These are phyloP conservation scores for Trichoderma sp. DNA, from an alignment of 2,329 filamentous ascomycete species.

Conservation along the genomic window DNA sequence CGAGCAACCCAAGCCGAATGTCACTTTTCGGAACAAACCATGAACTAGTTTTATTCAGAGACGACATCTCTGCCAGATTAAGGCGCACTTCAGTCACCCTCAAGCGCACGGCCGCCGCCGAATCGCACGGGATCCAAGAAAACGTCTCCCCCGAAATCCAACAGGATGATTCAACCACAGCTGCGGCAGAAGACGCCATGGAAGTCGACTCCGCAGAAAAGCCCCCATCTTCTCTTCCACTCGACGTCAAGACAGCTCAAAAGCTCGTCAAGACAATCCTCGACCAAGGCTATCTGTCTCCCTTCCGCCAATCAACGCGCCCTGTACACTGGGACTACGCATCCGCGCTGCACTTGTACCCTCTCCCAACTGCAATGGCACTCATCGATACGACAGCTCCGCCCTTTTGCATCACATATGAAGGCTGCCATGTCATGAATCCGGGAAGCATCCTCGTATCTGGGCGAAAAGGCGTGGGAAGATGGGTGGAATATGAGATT, in stretches of 20 bases:
- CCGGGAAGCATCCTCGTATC: constrained; percentile 75
- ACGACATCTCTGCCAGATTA: constrained; percentile 80
- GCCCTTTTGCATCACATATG: constrained; percentile 86
- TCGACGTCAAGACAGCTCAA: constrained; percentile 62
- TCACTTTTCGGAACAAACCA: constrained; percentile 84
- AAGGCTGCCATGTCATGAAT: constrained; percentile 95
- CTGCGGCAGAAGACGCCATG: constrained; percentile 38
- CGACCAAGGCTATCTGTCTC: constrained; percentile 85
- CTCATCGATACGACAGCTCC: constrained; percentile 80
- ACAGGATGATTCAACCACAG: constrained; percentile 23
- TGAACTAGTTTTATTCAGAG: constrained; percentile 83
- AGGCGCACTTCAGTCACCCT: constrained; percentile 75
- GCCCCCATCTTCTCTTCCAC: constrained; percentile 34
- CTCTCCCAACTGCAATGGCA: constrained; percentile 80
- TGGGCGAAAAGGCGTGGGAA: constrained; percentile 66
- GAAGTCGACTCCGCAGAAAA: constrained; percentile 43
- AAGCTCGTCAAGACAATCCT: constrained; percentile 88
- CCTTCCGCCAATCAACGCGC: constrained; percentile 76
- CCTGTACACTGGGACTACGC: constrained; percentile 91
- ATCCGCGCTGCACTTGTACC: constrained; percentile 76
- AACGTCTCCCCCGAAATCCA: background rate
- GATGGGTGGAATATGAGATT: constrained; percentile 87
- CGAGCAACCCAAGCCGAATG: constrained; percentile 81
- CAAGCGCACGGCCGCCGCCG: constrained; percentile 45
- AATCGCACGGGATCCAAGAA: constrained; percentile 31